These are phyloP conservation scores for Crucihimalaya himalaica DNA, from an alignment of 345 rosid species.

Conservation along the genomic window DNA sequence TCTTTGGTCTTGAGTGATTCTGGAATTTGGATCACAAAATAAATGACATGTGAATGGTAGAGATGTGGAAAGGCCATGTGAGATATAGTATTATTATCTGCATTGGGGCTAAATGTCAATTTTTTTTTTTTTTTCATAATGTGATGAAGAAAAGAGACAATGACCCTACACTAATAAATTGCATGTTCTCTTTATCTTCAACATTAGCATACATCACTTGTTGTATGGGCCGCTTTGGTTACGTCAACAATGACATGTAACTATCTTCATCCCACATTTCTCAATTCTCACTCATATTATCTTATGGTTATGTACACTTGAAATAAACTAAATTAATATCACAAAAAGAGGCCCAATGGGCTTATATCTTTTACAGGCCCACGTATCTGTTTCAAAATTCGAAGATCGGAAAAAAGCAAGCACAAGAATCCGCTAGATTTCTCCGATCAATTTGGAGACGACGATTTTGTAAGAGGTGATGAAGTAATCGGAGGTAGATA, in stretches of 20 bases:
- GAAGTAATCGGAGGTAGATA: not conserved
- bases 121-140: not conserved
- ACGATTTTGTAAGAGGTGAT: not conserved
- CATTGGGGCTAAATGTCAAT: slow-evolving; percentile 23
- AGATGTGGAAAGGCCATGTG: slow-evolving; percentile 42
- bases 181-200: slow-evolving; percentile 30
- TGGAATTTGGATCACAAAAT: slow-evolving; percentile 20
- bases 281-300: not conserved
- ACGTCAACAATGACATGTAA: slow-evolving; percentile 31
- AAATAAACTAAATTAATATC: not conserved
- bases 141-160: slow-evolving; percentile 33
- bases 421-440: not conserved
- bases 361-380: not conserved
- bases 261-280: not conserved
- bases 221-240: slow-evolving; percentile 31
- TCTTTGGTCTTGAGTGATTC: slow-evolving; percentile 5
- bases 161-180: slow-evolving; percentile 37
- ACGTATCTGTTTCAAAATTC: not conserved
- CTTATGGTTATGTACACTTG: too few relatives aligned
- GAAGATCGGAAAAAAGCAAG: slow-evolving; percentile 10
- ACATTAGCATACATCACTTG: slow-evolving; percentile 5
- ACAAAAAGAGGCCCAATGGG: slow-evolving; percentile 13
- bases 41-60: slow-evolving; percentile 30
- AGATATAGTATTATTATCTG: slow-evolving; percentile 19
- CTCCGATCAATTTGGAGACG: slow-evolving; percentile 20